Base-by-base conservation (phyloP, 1,284 basidiomycete species). In the Trichosporon inkin region DNA sequence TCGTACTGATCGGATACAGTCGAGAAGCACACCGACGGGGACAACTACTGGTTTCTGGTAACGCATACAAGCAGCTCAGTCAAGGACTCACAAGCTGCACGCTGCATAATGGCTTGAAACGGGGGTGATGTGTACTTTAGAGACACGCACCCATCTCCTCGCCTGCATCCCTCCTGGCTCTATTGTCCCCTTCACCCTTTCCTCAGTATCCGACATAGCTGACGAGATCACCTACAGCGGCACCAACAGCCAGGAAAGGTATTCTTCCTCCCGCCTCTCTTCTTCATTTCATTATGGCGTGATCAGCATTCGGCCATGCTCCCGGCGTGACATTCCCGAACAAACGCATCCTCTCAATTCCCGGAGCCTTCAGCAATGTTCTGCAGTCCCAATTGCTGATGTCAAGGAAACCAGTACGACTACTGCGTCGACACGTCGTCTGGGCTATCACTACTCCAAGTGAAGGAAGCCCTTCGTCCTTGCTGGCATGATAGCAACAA, bases 401-500 rank as follows among this genome's bases (percentile, higher is more conserved):
- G 19, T 3, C 56, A 84, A 83, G 84, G 84, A 2, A 85, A 85
- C 66, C 82, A 82, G 62, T 85, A 82, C 64, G 84, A 83, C 70
- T 76, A 77, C 63, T 81, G 83, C 24, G 22, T 52, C 44, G 74
- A 81, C 67, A 40, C 36, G 2, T 80, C 80, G 38, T 76, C 77
- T 24, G 77, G 80, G 82, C 0, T 85, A 85, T 58, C 84, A 85
- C 62, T 86, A 85, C 63, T 85, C 84, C 8, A 86, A 85, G 64
- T 73, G 65, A 34, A 22, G 8, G 16, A 82, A 82, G 63, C 3
- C 77, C 51, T 20, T 35, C 5, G 16, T 74, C 22, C 7, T 28
- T 13, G 8, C 16, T 24, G 17, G 54, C 16, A 37, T 3, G 61
- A 14, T 65, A 69, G 68, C 57, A 53, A 16, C 24, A 64, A 86